Evolutionary conservation across 805 yeast species (phyloP).

Genomic region (Yarrowia phangngaensis): DNA sequence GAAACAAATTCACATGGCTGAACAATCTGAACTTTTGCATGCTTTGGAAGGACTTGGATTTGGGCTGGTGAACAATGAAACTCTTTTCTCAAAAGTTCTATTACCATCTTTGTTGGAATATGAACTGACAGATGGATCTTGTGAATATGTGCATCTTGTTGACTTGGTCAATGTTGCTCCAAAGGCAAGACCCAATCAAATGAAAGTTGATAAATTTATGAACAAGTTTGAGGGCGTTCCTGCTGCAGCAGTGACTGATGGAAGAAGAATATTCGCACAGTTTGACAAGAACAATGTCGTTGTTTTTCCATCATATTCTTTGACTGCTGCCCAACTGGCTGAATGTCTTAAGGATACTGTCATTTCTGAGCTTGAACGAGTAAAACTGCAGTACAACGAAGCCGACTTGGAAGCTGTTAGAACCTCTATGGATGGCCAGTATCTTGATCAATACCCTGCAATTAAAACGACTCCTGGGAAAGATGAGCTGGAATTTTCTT

Average conservation of each 20-base stretch:
- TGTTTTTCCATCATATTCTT: background rate
- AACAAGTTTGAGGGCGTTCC: no score
- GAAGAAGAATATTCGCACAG: background rate
- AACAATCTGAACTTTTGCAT: background rate
- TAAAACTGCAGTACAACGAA: background rate
- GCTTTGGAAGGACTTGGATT: no score
- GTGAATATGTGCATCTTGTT: no score
- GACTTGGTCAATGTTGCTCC: no score
- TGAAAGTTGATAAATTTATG: no score
- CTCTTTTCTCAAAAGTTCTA: no score
- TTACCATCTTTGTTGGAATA: no score
- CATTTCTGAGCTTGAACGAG: slow-evolving; percentile 3
- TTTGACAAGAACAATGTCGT: background rate
- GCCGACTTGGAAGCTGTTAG: background rate
- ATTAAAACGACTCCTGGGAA: background rate
- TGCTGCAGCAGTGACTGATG: slow-evolving; percentile 3
- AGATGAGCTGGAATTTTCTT: background rate
- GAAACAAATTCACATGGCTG: background rate
- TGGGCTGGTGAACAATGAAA: no score
- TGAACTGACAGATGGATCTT: no score
- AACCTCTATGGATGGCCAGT: no score
- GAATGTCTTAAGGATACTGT: background rate
- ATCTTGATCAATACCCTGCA: no score
- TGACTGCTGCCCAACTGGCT: background rate
- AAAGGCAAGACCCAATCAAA: no score